Conservation (phyloP, 495 filamentous ascomycete species). For the Daldinia childiae region DNA sequence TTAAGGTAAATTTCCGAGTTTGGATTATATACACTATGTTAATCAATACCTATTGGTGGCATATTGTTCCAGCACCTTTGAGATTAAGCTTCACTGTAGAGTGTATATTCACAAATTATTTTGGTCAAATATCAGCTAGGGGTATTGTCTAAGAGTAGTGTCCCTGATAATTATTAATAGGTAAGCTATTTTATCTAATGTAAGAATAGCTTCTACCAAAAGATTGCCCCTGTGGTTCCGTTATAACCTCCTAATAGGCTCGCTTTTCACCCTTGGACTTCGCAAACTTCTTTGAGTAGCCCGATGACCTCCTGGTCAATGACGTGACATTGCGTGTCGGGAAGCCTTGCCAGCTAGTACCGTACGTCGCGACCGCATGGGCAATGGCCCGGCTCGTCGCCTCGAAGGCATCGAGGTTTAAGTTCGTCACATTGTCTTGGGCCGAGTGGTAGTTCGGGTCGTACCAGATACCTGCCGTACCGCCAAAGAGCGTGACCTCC, state of each 20-base stretch:
- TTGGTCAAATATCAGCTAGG: too few species aligned
- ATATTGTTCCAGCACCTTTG: too few species aligned
- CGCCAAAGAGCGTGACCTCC: constrained; percentile 67
- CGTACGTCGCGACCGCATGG: constrained; percentile 70
- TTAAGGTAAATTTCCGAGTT: background rate
- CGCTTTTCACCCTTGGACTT: constrained; percentile 27
- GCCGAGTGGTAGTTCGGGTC: constrained; percentile 71
- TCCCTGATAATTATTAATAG: too few species aligned
- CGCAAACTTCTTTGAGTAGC: constrained; percentile 10
- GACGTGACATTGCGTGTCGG: constrained; percentile 41
- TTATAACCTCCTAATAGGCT: background rate
- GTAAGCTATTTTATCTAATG: too few species aligned
- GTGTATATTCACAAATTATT: too few species aligned
- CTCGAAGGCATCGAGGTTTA: constrained; percentile 67
- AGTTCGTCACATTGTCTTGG: constrained; percentile 67
- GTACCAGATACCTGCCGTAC: constrained; percentile 64
- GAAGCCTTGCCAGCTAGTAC: constrained; percentile 54
- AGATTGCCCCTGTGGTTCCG: too few species aligned
- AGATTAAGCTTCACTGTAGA: too few species aligned
- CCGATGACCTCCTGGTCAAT: constrained; percentile 11
- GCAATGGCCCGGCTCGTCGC: constrained; percentile 70
- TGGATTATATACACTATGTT: background rate
- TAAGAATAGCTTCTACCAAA: background rate
- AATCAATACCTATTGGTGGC: background rate
- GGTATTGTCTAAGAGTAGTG: too few species aligned